Base-by-base conservation (phyloP, 768 basidiomycete species). In the Harrya chromipes region DNA sequence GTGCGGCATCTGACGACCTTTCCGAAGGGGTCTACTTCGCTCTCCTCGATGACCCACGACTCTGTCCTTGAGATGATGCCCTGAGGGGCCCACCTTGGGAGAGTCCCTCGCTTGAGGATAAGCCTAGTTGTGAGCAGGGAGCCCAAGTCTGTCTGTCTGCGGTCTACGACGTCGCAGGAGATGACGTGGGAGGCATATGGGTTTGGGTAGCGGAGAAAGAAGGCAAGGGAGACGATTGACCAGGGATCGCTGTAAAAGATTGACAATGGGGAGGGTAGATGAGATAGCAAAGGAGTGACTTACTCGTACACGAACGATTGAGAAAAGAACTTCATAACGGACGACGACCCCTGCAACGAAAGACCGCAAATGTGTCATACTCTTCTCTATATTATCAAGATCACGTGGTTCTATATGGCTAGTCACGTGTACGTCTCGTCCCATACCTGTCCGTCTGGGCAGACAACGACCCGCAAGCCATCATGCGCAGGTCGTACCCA, bases 151-250 rank as follows among this genome's bases (percentile, higher is more conserved):
- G 89, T 84, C 56, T 88, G 74, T 17, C 72, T 76, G 57, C 94
- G 88, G 46, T 90, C 88, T 56, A 98, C 83, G 62, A 97, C 93
- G 74, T 97, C 94, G 77, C 92, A 94, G 4, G 94, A 94, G 57
- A 94, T 72, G 67, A 98, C 87, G 72, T 98, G 94, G 33, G 88
- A 76, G 6, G 94, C 90, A 62, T 91, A 92, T 42, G 94, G 93
- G 66, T 97, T 97, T 4, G 94, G 94, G 70, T 97, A 98, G 55
- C 94, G 87, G 51, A 97, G 75, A 66, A 94, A 94, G 76, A 88
- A 97, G 12, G 94, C 94, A 55, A 95, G 77, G 17, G 94, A 84
- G 51, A 95, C 90, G 58, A 90, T 94, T 49, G 90, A 78, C 83
- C 94, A 93, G 68, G 93, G 82, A 81, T 97, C 91, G 77, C 93